phyloP scores from a whole-genome alignment of 305 asterid species.

The Fraxinus nigra region DNA sequence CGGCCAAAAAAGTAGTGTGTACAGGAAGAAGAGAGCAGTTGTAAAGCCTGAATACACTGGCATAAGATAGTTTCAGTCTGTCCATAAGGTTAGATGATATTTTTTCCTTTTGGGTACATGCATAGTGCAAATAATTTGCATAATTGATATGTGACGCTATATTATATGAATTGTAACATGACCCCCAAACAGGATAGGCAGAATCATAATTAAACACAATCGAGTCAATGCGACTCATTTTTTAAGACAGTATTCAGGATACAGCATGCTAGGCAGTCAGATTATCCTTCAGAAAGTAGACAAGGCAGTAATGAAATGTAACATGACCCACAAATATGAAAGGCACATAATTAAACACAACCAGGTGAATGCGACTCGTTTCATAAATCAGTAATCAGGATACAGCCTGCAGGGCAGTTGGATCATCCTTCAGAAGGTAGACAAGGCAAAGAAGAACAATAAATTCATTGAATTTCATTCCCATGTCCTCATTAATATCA shows the following conservation, averaged over 20 bases:
- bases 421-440: slow-evolving; percentile 71
- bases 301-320: slow-evolving; percentile 41
- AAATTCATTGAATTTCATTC: slow-evolving; percentile 73
- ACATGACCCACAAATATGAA: neutral
- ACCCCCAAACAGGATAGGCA: neutral
- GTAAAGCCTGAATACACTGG: neutral
- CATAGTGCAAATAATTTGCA: neutral
- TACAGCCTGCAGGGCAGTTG: slow-evolving; percentile 45
- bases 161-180: neutral
- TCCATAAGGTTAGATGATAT: neutral
- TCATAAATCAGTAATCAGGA: slow-evolving; percentile 28
- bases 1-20: neutral
- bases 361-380: neutral
- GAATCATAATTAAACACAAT: neutral
- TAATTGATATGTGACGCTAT: neutral
- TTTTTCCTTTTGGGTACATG: neutral
- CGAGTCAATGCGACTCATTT: neutral
- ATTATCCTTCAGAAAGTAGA: slow-evolving; percentile 71
- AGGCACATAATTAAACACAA: neutral
- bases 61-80: neutral
- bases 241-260: slow-evolving; percentile 31
- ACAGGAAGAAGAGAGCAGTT: neutral
- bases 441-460: slow-evolving; percentile 86
- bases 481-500: slow-evolving; percentile 72
- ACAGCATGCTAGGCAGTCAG: slow-evolving; percentile 42